Evolutionary conservation across 2,329 filamentous ascomycete species (phyloP).

Genomic region (Aspergillus fijiensis): DNA sequence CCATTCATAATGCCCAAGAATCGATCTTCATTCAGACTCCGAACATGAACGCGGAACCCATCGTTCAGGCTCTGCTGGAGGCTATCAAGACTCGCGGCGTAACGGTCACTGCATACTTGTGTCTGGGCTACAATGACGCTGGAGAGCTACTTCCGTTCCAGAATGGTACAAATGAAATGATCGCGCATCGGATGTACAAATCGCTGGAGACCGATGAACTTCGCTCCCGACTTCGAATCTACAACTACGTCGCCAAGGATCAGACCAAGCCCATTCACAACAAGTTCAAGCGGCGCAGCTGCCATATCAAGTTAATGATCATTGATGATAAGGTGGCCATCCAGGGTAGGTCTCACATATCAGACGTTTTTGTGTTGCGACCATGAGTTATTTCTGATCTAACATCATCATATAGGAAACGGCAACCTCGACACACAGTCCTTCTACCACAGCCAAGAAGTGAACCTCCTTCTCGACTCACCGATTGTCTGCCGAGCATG

Average conservation of each 20-base stretch:
- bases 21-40: slow-evolving; percentile 77
- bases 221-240: slow-evolving; percentile 56
- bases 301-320: slow-evolving; percentile 77
- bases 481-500: slow-evolving; percentile 60
- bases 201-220: slow-evolving; percentile 54
- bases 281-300: slow-evolving; percentile 63
- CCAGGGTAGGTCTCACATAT: slow-evolving; percentile 48
- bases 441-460: slow-evolving; percentile 76
- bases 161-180: slow-evolving; percentile 73
- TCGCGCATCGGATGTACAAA: slow-evolving; percentile 59
- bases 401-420: slow-evolving; percentile 45
- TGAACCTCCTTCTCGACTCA: slow-evolving; percentile 73
- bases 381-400: too few species aligned
- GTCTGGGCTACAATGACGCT: slow-evolving; percentile 75
- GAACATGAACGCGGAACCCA: slow-evolving; percentile 69
- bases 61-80: slow-evolving; percentile 62
- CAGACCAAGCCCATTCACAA: slow-evolving; percentile 67
- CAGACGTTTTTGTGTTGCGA: slow-evolving; percentile 4
- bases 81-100: slow-evolving; percentile 65
- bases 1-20: slow-evolving; percentile 62
- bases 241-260: slow-evolving; percentile 74
- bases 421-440: slow-evolving; percentile 80
- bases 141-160: slow-evolving; percentile 75
- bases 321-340: slow-evolving; percentile 68
- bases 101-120: slow-evolving; percentile 68